phyloP scores from a whole-genome alignment of 2,329 filamentous ascomycete species.

The Monosporascus ibericus region DNA sequence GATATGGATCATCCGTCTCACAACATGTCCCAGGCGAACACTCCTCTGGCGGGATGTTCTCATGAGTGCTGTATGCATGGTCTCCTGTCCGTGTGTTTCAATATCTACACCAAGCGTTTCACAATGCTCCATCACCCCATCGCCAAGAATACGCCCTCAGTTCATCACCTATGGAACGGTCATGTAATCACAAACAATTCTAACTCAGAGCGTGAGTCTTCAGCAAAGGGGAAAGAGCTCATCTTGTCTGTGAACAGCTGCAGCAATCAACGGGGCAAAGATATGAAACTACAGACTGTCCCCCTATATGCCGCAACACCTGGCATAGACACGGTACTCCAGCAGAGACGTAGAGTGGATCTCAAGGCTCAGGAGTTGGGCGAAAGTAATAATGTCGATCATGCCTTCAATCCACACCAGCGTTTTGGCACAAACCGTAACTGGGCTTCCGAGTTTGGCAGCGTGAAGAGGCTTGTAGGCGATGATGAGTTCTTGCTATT shows the following conservation, averaged over 20 bases:
- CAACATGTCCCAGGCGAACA: constrained; percentile 2
- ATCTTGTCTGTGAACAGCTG: not conserved
- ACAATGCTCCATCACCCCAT: constrained; percentile 16
- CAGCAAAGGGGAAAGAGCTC: not conserved
- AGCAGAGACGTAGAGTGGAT: not conserved
- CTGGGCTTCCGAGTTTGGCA: not conserved
- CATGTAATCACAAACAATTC: not conserved
- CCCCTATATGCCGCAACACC: not conserved
- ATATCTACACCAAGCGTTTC: constrained; percentile 25
- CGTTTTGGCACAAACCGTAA: not conserved
- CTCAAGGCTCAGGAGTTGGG: not conserved
- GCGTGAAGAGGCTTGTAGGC: not conserved
- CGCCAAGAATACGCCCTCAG: not conserved
- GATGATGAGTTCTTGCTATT: not conserved
- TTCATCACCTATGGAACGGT: not conserved
- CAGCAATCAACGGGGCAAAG: not conserved
- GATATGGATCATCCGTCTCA: constrained; percentile 1
- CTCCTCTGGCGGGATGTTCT: not conserved
- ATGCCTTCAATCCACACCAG: not conserved
- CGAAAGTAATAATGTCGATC: not conserved
- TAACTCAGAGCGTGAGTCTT: not conserved
- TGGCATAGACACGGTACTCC: not conserved
- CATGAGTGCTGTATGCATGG: constrained; percentile 9
- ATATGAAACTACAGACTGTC: not conserved
- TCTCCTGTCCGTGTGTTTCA: constrained; percentile 23